Percentiles rank a stretch among this genome's conserved stretches.
Evolutionary conservation across 345 rosid species (phyloP).

Genomic region (Dovyalis caffra): DNA sequence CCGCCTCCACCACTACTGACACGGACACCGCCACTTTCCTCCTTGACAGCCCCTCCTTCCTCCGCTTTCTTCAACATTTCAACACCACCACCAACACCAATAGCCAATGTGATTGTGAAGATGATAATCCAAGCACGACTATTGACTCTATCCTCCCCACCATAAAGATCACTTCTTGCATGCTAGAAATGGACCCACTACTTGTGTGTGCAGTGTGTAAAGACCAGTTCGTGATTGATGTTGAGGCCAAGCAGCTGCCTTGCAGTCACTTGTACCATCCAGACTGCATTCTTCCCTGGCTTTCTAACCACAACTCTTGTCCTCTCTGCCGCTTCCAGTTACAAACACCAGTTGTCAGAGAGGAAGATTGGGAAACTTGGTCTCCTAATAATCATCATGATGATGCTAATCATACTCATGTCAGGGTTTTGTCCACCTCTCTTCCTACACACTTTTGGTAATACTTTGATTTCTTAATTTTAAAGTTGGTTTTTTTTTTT

Average conservation of each 20-base stretch:
- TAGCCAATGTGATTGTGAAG: slow-evolving; percentile 24
- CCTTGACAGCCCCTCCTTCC: slow-evolving; percentile 47
- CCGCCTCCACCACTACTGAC: slow-evolving; percentile 5
- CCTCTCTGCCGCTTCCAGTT: slow-evolving; percentile 58
- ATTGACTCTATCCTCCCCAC: slow-evolving; percentile 26
- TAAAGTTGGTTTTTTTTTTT: too few species aligned
- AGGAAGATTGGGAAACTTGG: neutral
- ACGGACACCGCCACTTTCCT: slow-evolving; percentile 11
- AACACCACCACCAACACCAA: too few species aligned
- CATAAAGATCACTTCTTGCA: slow-evolving; percentile 37
- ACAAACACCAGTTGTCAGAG: slow-evolving; percentile 11
- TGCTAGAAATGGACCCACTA: slow-evolving; percentile 20
- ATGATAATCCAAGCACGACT: neutral
- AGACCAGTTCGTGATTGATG: slow-evolving; percentile 41
- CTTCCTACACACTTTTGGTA: slow-evolving; percentile 17
- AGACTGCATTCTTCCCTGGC: slow-evolving; percentile 59
- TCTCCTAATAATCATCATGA: neutral
- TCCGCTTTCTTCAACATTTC: slow-evolving; percentile 39
- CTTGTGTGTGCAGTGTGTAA: slow-evolving; percentile 54
- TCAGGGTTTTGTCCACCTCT: slow-evolving; percentile 11
- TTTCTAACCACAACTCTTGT: slow-evolving; percentile 50
- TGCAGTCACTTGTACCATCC: slow-evolving; percentile 54
- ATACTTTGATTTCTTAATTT: neutral
- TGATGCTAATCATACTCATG: slow-evolving; percentile 10
- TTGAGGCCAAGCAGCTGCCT: slow-evolving; percentile 47